Percentiles rank a stretch among this genome's conserved stretches.
phyloP scores from a whole-genome alignment of 495 filamentous ascomycete genomes.

The Schizothecium vesticola region DNA sequence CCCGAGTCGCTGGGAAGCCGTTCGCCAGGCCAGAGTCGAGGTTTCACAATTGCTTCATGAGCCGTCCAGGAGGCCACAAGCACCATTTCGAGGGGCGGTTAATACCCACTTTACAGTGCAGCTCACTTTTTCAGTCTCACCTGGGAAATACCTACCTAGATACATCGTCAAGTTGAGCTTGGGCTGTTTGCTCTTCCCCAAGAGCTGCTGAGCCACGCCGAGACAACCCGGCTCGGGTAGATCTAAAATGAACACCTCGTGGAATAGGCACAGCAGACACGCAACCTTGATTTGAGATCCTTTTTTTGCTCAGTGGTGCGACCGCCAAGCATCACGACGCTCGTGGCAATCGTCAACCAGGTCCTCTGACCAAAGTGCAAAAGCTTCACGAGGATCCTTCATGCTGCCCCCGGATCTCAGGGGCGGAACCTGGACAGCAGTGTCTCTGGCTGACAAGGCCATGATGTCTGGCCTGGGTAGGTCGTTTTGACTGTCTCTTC shows the following conservation, averaged over 20 bases:
- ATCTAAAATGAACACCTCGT: too few relatives aligned
- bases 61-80: constrained; percentile 13
- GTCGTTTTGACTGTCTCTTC: background rate
- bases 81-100: background rate
- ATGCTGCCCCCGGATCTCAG: background rate
- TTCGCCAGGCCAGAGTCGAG: constrained; percentile 3
- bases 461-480: background rate
- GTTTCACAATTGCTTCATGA: constrained; percentile 37
- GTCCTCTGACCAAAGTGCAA: background rate
- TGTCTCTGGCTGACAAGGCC: background rate
- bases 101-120: background rate
- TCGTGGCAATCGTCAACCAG: background rate
- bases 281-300: background rate
- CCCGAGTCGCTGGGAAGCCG: constrained; percentile 21
- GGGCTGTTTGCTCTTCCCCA: background rate
- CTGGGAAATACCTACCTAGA: background rate
- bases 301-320: background rate
- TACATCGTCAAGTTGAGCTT: too few relatives aligned
- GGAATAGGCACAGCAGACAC: background rate
- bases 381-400: background rate
- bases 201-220: background rate
- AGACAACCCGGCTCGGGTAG: background rate
- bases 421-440: background rate
- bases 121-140: background rate
- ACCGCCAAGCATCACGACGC: background rate